Evolutionary conservation across 352 stramenopile genomes (phyloP), one percentile per base, ranked within the genome.

Genomic region (Phytophthora fragariae): DNA sequence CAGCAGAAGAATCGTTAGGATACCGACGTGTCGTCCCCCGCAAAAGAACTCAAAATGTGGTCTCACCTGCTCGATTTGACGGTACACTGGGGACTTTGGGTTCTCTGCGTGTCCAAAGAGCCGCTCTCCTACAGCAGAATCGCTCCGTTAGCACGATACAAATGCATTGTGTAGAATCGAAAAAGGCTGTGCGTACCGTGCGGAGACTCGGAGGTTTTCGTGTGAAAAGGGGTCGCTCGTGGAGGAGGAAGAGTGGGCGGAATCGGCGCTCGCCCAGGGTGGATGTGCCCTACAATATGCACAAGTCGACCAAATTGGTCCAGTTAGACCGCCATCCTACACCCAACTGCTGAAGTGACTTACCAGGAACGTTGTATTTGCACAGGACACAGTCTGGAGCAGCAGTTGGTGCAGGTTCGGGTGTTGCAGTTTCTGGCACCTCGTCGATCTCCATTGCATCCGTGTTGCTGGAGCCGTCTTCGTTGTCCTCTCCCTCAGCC

Each of bases 291-390:
- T 91, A 68, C 17, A 53, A 35, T 47, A 5, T 39, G 33, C 33
- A 11, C 33, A 44, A 11, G 35, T 44, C 19, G 3, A 31, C 27
- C 0, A 31, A 31, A 31, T 31, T 7, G 39, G 2, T 46, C 39
- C 5, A n/a, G 39, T 46, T 46, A 46, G 39, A n/a, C 39, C 17
- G 12, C 2, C 12, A 17, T n/a, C 2, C 12, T 6, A 35, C 19
- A 39, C 12, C 24, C 17, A 52, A 17, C 12, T 8, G 14, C 12
- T 46, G 12, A 8, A 12, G 46, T 44, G 9, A 44, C 64, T 55
- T 74, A 88, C 88, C 88, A 59, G 86, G 65, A 9, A 95, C 89
- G 27, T 92, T 91, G 75, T 83, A 95, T 62, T 94, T 92, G 78
- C 89, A 95, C 47, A 95, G 50, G 4, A 95, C 82, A 55, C 89